These are phyloP conservation scores for Erythrobasidium hasegawianum DNA, from an alignment of 1,284 basidiomycete species.

Conservation along the genomic window DNA sequence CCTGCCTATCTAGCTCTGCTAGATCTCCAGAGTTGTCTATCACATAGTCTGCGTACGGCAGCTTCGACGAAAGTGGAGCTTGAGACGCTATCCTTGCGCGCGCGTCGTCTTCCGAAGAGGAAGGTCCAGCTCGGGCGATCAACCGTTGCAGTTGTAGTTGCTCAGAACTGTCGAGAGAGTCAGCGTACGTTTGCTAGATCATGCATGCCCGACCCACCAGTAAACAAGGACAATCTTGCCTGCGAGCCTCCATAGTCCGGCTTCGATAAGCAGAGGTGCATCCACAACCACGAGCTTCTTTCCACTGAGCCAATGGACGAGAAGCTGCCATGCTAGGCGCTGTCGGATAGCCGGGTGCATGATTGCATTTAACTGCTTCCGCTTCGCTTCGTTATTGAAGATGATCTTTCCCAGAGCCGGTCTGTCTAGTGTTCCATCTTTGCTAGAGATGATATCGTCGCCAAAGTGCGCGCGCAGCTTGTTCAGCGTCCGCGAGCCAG, in stretches of 20 bases:
- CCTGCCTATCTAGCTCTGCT: constrained; percentile 65
- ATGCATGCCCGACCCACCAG: constrained; percentile 64
- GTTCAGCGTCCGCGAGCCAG: constrained; percentile 70
- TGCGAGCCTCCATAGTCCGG: constrained; percentile 78
- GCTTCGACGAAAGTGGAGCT: constrained; percentile 71
- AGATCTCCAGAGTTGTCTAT: constrained; percentile 81
- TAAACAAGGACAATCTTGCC: constrained; percentile 83
- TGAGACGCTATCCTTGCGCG: constrained; percentile 71
- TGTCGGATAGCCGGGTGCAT: constrained; percentile 82
- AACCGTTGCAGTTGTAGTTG: constrained; percentile 76
- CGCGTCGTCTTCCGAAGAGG: constrained; percentile 52
- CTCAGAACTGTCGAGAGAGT: constrained; percentile 55
- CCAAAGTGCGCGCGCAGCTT: constrained; percentile 72
- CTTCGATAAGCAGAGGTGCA: constrained; percentile 89
- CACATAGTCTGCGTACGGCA: constrained; percentile 76
- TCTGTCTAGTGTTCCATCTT: constrained; percentile 69
- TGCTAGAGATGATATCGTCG: constrained; percentile 58
- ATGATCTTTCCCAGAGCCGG: constrained; percentile 78
- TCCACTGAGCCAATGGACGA: constrained; percentile 72
- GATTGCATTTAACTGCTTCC: constrained; percentile 74
- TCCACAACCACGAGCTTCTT: constrained; percentile 78
- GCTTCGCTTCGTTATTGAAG: constrained; percentile 70
- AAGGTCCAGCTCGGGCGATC: constrained; percentile 59
- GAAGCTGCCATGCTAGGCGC: constrained; percentile 67
- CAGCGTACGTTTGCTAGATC: not conserved